Base-by-base conservation (phyloP, 108 stramenopile species). In the Stephanodiscus triporus region DNA sequence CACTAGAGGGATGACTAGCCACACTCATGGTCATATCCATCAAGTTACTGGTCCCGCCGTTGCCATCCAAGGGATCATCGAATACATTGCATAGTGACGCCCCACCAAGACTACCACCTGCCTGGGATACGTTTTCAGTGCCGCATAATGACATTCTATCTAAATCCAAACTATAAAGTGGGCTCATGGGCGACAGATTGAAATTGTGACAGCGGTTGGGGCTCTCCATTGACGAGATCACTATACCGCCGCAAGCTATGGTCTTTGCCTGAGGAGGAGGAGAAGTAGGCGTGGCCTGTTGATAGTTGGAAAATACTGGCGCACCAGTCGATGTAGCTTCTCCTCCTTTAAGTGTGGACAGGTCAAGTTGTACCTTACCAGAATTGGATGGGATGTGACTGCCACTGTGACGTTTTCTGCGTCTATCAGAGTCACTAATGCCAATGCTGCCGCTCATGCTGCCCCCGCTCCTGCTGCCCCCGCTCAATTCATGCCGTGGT, bases 31-130 rank as follows among this genome's bases (percentile, higher is more conserved):
- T 38, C 75, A 76, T 76, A 49, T 79, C 72, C 64, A 73, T 68
- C 62, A 73, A 54, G 20, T 65, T 66, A 30, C 43, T 68, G 17
- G 61, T 53, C 6, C 57, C 70, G 0, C 56, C 30, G 61, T 42
- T n/a, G 30, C 67, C 55, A 49, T 38, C 60, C 37, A 63, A 63
- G 26, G 80, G 67, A 42, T 84, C 73, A 36, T 81, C 85, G 70
- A 88, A 88, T 34, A 88, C 71, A 59, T 88, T 81, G 47, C 73
- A 71, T 37, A 86, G 70, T 11, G 87, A 86, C 9, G 70, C 80
- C 10, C 75, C 81, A 20, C 85, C 85, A 49, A 84, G 62, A 36
- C 68, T 68, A 11, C 74, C 78, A 26, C 53, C 78, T 7, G 54
- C 54, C 27, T 63, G 71, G 10, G 78, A 79, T 22, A 79, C 67